Evolutionary conservation across 129 eudicot genomes (phyloP).

Genomic region (Heracleum sosnowskyi): DNA sequence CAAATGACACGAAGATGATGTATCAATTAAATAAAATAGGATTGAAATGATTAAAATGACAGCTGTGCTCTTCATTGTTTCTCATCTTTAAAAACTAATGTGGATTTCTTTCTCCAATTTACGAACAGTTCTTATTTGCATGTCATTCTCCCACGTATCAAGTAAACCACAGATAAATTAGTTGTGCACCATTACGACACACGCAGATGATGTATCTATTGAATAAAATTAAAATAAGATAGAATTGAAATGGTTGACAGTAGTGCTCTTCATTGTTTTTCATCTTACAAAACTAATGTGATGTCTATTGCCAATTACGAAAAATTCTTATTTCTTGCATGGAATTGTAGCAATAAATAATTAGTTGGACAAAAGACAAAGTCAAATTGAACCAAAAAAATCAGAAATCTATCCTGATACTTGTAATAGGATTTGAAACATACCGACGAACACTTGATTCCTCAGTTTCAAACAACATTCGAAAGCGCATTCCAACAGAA

Average conservation of each 20-base stretch:
- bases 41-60: neutral
- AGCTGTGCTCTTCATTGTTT: neutral
- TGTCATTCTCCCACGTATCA: conserved; percentile 98
- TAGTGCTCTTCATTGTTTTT: neutral
- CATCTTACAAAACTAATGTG: neutral
- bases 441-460: conserved; percentile 97
- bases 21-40: neutral
- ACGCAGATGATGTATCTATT: neutral
- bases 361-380: neutral
- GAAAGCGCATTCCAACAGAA: conserved; percentile 89
- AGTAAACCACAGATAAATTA: conserved; percentile 3
- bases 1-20: neutral
- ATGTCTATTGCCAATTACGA: too few species aligned
- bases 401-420: neutral
- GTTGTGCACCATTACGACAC: neutral
- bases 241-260: neutral
- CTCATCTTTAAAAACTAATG: neutral
- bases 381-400: neutral
- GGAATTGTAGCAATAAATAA: neutral
- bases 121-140: neutral
- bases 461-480: conserved; percentile 93
- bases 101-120: neutral
- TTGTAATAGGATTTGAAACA: neutral
- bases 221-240: too few species aligned
- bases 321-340: neutral